These are phyloP conservation scores for Colletotrichum neosansevieriae DNA, from an alignment of 2,329 filamentous ascomycete species.

Conservation along the genomic window DNA sequence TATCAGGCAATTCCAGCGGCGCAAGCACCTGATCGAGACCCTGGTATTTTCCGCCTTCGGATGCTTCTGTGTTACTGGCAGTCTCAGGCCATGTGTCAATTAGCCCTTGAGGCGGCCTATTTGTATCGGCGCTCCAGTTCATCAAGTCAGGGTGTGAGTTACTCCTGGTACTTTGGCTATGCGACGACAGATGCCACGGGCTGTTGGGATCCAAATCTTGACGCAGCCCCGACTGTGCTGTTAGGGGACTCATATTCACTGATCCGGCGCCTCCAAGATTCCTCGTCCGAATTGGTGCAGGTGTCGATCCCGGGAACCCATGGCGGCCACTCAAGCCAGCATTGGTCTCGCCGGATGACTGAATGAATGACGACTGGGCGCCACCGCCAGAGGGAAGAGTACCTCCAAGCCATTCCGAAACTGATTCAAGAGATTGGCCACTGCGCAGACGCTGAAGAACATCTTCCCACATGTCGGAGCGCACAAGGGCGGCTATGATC, in stretches of 20 bases:
- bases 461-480: constrained; percentile 65
- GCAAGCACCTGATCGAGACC: constrained; percentile 63
- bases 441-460: constrained; percentile 64
- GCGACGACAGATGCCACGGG: constrained; percentile 62
- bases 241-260: constrained; percentile 47
- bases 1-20: constrained; percentile 57
- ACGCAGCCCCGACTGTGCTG: constrained; percentile 48
- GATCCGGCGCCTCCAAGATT: constrained; percentile 28
- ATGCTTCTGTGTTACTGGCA: constrained; percentile 50
- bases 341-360: constrained; percentile 43
- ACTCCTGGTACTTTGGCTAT: constrained; percentile 61
- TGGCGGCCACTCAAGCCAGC: constrained; percentile 45
- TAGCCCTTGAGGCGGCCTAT: constrained; percentile 56
- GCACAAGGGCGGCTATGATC: constrained; percentile 66
- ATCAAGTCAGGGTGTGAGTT: constrained; percentile 60
- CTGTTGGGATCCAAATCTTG: constrained; percentile 59
- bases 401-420: constrained; percentile 66
- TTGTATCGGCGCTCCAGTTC: constrained; percentile 58
- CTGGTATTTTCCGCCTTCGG: constrained; percentile 40
- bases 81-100: constrained; percentile 64
- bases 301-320: constrained; percentile 38
- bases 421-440: constrained; percentile 66
- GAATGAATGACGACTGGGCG: constrained; percentile 47
- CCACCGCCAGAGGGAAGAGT: constrained; percentile 48
- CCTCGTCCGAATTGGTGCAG: constrained; percentile 42